These are phyloP conservation scores for Leptodermis oblonga DNA, from an alignment of 257 asterid genomes.

Conservation along the genomic window DNA sequence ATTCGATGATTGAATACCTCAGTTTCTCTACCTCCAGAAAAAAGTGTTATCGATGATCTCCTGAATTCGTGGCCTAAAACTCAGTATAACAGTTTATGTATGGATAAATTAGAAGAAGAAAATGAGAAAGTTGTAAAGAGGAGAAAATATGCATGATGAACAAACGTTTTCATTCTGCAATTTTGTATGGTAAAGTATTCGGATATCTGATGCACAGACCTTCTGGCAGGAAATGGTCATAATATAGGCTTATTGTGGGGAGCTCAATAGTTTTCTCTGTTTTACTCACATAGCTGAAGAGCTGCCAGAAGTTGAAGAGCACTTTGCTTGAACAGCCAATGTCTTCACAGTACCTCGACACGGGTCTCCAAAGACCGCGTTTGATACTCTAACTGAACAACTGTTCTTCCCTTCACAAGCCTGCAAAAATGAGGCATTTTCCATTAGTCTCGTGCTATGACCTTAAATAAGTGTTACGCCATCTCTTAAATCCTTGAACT, in stretches of 20 bases:
- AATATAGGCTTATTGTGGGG: neutral
- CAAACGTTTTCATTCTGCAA: neutral
- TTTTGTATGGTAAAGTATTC: neutral
- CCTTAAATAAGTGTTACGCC: neutral
- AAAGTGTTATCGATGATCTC: too few relatives aligned
- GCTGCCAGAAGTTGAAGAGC: slow-evolving; percentile 33
- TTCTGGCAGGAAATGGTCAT: neutral
- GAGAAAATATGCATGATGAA: neutral
- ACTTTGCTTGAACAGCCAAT: slow-evolving; percentile 58
- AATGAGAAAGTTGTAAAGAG: neutral
- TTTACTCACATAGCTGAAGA: slow-evolving; percentile 21
- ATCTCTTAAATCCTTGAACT: neutral
- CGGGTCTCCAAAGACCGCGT: slow-evolving; percentile 72
- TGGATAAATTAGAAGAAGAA: neutral
- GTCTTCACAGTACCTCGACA: slow-evolving; percentile 65
- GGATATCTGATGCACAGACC: neutral
- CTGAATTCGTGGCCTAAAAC: too few relatives aligned
- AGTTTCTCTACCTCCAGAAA: too few relatives aligned
- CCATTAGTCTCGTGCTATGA: neutral
- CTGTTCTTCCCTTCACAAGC: slow-evolving; percentile 64
- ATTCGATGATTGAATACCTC: too few relatives aligned
- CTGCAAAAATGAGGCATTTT: slow-evolving; percentile 27
- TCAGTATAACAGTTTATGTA: too few relatives aligned
- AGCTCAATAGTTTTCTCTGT: neutral
- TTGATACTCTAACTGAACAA: slow-evolving; percentile 52